Evolutionary conservation across 2,329 filamentous ascomycete genomes (phyloP), one percentile per base, ranked within the genome.

Genomic region (Botrytis hyacinthi): DNA sequence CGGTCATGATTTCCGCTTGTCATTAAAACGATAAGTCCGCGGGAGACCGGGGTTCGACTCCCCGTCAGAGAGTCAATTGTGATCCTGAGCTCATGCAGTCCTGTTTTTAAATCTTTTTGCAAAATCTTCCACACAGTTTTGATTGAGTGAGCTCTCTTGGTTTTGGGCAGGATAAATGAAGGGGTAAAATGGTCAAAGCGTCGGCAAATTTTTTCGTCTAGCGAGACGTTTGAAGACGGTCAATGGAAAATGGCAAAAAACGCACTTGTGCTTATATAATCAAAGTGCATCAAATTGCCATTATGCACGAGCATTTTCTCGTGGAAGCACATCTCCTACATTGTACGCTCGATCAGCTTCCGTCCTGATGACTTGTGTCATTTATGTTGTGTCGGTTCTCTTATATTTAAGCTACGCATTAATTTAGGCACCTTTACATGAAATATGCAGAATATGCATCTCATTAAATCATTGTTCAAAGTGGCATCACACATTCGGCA

Each of bases 1-100:
- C 78, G 79, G 79, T 81, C 75, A 81, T 81, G 79, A 80, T 80
- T 80, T 80, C 79, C 79, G 79, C 79, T 80, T 80, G 78, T 80
- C 79, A 80, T 73, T 69, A 62, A 37, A 22, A 42, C 3, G 40
- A 42, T 42, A 42, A 42, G 40, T 42, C 40, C 77, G 77, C 77
- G 76, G 76, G 75, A 78, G 77, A 77, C 73, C 77, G 74, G 76
- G 76, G 77, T 78, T 78, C 76, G 76, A 78, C 73, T 78, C 76
- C 76, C 76, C 74, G 76, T 72, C 70, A 72, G 70, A 72, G 61
- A 72, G 48, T 59, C 44, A 46, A 32, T 14, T 16, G 32, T 61
- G 32, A 61, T 26, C 32, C 32, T 61, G 59, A 61, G 59, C 7
- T 37, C 32, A 14, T 37, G 4, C 3, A 35, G 7, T 3, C 26